Percentiles rank a stretch among this genome's conserved stretches.
Conservation (phyloP, 2,329 filamentous ascomycete species). For the Rutstroemia sp. region DNA sequence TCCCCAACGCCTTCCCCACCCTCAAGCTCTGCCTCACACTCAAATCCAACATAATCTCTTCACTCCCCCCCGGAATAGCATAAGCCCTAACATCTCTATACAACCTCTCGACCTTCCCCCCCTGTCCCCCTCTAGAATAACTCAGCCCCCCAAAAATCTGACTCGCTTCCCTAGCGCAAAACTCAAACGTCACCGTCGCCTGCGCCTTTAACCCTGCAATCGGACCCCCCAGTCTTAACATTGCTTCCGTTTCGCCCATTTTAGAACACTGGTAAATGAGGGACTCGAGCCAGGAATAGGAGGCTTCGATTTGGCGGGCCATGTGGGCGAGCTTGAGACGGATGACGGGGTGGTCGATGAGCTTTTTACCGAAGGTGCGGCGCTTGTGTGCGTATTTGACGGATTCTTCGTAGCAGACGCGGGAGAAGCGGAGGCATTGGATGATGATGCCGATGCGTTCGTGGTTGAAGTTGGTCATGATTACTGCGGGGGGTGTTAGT, state of each 20-base stretch:
- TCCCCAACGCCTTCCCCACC: conserved; percentile 85
- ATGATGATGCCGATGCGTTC: conserved; percentile 98
- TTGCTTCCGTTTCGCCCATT: conserved; percentile 92
- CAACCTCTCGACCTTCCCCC: conserved; percentile 87
- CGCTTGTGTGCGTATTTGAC: conserved; percentile 98
- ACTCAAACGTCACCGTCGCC: conserved; percentile 89
- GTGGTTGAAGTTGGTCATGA: conserved; percentile 99
- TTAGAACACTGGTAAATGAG: conserved; percentile 86
- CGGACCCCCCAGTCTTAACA: conserved; percentile 89
- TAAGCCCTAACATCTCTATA: conserved; percentile 95
- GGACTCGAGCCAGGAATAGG: conserved; percentile 95
- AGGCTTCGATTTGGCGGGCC: conserved; percentile 94
- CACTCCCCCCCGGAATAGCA: conserved; percentile 88
- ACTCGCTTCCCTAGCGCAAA: conserved; percentile 90
- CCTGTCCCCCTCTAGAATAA: conserved; percentile 89
- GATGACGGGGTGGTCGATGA: conserved; percentile 95
- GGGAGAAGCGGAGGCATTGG: conserved; percentile 89
- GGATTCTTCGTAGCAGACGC: conserved; percentile 94
- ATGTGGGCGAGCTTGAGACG: conserved; percentile 97
- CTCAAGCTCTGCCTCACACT: conserved; percentile 85
- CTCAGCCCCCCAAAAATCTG: conserved; percentile 96
- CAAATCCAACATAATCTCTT: conserved; percentile 98
- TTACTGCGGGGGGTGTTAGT: conserved; percentile 45
- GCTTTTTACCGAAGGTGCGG: conserved; percentile 89
- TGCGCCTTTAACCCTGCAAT: conserved; percentile 95